Evolutionary conservation across 257 asterid genomes (phyloP).

Genomic region (Solanum phureja): DNA sequence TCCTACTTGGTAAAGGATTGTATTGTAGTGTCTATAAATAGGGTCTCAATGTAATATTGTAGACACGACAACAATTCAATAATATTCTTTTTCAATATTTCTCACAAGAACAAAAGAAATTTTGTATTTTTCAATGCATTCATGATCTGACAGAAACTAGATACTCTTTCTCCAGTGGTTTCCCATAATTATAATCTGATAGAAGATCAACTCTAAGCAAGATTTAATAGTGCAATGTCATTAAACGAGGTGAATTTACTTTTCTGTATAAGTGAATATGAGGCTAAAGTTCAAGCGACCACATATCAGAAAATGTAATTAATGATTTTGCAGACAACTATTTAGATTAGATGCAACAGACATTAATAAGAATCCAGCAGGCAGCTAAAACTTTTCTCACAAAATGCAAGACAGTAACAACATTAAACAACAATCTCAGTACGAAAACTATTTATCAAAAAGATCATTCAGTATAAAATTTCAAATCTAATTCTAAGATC

Average conservation of each 20-base stretch:
- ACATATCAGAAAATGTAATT: neutral
- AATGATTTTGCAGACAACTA: neutral
- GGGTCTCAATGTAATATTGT: no score
- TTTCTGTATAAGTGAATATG: neutral
- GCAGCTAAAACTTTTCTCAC: neutral
- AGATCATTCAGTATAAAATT: neutral
- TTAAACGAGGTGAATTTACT: neutral
- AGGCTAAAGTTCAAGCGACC: neutral
- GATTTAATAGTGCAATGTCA: neutral
- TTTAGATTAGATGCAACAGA: neutral
- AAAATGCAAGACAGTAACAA: neutral
- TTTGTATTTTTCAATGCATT: neutral
- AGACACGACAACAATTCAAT: no score
- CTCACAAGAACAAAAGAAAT: neutral
- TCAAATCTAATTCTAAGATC: conserved; percentile 6
- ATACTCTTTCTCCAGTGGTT: neutral
- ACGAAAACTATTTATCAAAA: neutral
- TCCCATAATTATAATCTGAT: neutral
- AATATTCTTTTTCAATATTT: no score
- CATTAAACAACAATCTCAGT: neutral
- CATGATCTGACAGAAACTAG: neutral
- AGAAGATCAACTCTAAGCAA: neutral
- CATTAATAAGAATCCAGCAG: neutral
- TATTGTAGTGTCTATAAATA: no score
- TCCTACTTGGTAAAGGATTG: no score